Evolutionary conservation across 2,329 filamentous ascomycete genomes (phyloP), one percentile per base, ranked within the genome.

Genomic region (Sphaerostilbella broomeana): DNA sequence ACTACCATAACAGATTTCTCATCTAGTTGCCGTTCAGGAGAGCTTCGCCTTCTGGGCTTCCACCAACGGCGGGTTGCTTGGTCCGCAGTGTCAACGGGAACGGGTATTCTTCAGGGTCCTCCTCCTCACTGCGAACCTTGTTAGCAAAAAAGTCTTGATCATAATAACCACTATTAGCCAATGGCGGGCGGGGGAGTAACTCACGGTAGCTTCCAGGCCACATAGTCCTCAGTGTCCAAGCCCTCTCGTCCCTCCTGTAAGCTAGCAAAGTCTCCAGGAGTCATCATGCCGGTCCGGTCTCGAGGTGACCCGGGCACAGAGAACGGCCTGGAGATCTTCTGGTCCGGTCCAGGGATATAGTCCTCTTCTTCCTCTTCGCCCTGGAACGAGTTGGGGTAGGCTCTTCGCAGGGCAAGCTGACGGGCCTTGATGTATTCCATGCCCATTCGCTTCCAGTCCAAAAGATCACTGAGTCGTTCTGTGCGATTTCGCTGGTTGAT

Each of bases 391-490:
- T 75, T 73, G 35, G 92, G 90, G 63, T 97, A 98, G 15, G 92
- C 92, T 63, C 92, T 78, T 54, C 92, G 76, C 47, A 98, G 71
- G 17, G 92, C 92, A 56, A 98, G 67, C 63, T 97, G 92, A 34
- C 92, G 79, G 22, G 92, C 92, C 72, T 97, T 98, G 67, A 95
- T 87, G 58, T 98, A 98, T 66, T 98, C 92, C 81, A 97, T 83
- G 16, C 92, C 92, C 92, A 98, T 98, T 35, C 92, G 78, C 75
- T 97, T 97, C 92, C 92, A 98, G 67, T 98, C 92, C 27, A 98
- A 74, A 44, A 98, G 72, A 60, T 98, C 92, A 56, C 88, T 94
- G 39, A 98, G 70, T 33, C 92, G 80, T 70, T 98, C 92, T 0
- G 92, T 98, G 39, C 92, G 80, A 66, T 98, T 98, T 35, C 92